phyloP scores from a whole-genome alignment of 225 moss, liverwort and hornwort genomes.

The Marchantia polymorpha region DNA sequence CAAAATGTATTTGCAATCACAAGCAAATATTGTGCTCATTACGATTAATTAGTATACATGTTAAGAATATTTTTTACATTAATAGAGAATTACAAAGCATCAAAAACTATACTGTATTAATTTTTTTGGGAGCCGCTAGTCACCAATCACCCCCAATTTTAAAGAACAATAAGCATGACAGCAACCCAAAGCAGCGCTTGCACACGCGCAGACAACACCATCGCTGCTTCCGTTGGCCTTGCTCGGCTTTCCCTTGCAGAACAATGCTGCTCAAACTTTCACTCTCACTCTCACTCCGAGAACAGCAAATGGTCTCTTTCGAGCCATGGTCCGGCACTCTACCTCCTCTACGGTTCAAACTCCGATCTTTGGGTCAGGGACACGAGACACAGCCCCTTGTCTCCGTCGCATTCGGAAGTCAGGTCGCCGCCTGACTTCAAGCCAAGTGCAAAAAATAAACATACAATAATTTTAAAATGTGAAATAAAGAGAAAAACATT shows the following conservation, averaged over 20 bases:
- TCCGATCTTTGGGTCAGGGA: background rate
- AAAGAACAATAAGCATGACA: conserved; percentile 49
- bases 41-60: too few relatives aligned
- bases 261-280: background rate
- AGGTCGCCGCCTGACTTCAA: background rate
- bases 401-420: background rate
- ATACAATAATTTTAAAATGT: too few relatives aligned
- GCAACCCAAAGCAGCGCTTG: conserved; percentile 34
- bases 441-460: too few relatives aligned
- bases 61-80: too few relatives aligned
- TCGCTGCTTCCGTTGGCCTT: conserved; percentile 16
- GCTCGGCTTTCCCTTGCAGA: background rate
- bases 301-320: background rate
- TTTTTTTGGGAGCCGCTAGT: too few relatives aligned
- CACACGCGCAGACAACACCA: conserved; percentile 42
- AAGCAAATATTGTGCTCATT: too few relatives aligned
- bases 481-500: too few relatives aligned
- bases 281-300: background rate
- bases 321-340: background rate
- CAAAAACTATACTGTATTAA: too few relatives aligned
- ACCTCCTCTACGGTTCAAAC: background rate
- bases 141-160: too few relatives aligned
- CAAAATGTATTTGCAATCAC: too few relatives aligned
- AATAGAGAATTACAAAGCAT: too few relatives aligned
- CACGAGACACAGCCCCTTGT: background rate